A percentile compares a stretch with the other conserved stretches of the same genome.
These are phyloP conservation scores for Pseudognaphalium luteoalbum DNA, from an alignment of 129 eudicot genomes.

Conservation along the genomic window DNA sequence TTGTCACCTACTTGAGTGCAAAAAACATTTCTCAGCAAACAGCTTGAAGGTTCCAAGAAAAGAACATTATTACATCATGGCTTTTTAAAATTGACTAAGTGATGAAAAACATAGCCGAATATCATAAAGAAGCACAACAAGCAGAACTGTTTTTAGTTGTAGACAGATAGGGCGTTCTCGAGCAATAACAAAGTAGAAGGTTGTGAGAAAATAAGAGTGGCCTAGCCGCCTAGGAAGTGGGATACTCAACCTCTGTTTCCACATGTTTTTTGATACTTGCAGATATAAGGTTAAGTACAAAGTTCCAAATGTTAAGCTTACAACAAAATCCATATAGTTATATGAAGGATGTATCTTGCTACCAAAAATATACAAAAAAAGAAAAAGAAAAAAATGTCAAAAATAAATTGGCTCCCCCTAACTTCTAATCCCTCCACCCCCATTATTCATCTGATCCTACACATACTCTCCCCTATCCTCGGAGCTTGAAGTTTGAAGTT, in stretches of 20 bases:
- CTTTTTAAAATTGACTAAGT: constrained; percentile 7
- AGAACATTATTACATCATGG: constrained; percentile 7
- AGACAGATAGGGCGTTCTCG: constrained; percentile 1
- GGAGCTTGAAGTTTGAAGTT: too few species aligned
- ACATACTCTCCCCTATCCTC: too few species aligned
- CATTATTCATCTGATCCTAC: too few species aligned
- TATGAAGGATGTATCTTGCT: neutral
- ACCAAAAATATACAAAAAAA: too few species aligned
- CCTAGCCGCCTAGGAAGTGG: neutral
- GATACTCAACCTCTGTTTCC: neutral
- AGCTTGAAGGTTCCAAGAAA: constrained; percentile 1
- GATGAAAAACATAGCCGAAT: constrained; percentile 6
- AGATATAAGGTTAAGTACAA: neutral
- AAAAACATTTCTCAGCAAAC: constrained; percentile 34
- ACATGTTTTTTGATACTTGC: neutral
- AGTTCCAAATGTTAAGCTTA: neutral
- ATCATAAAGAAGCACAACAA: constrained; percentile 10
- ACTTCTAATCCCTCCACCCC: too few species aligned
- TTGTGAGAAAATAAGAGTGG: neutral
- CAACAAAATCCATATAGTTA: constrained; percentile 1
- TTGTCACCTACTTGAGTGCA: constrained; percentile 64
- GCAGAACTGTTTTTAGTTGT: neutral
- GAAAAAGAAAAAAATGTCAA: too few species aligned
- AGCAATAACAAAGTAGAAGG: neutral
- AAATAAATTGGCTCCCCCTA: too few species aligned